Evolutionary conservation across 1,284 basidiomycete species (phyloP).

Genomic region (Kwoniella shivajii): DNA sequence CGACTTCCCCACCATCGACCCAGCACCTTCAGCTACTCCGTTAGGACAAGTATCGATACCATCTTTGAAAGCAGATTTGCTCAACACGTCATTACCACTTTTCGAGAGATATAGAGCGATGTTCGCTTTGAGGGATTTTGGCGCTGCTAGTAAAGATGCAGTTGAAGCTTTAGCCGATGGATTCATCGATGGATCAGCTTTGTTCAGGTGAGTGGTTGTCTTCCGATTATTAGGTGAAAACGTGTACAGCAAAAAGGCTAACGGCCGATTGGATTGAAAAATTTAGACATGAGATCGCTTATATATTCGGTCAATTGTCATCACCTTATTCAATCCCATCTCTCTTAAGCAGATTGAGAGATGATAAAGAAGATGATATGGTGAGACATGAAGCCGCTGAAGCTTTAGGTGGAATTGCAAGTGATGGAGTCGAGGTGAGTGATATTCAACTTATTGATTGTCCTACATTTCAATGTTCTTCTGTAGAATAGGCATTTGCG

Average conservation of each 20-base stretch:
- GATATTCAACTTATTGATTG: background rate
- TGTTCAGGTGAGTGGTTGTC: conserved; percentile 74
- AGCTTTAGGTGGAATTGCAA: conserved; percentile 93
- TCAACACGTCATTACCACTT: conserved; percentile 71
- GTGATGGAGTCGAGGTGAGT: conserved; percentile 62
- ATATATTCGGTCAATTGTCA: conserved; percentile 95
- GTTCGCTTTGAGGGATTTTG: conserved; percentile 94
- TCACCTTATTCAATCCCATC: conserved; percentile 86
- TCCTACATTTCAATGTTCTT: background rate
- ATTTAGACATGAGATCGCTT: conserved; percentile 89
- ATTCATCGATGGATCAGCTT: conserved; percentile 79
- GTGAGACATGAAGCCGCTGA: conserved; percentile 99
- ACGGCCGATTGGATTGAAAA: background rate
- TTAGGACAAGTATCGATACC: conserved; percentile 38
- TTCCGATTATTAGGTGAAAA: background rate
- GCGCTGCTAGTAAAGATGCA: conserved; percentile 63
- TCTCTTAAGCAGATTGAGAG: conserved; percentile 74
- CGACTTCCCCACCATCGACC: conserved; percentile 88
- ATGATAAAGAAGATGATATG: conserved; percentile 86
- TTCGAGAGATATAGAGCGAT: conserved; percentile 97
- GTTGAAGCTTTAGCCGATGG: conserved; percentile 89
- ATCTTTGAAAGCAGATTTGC: conserved; percentile 66
- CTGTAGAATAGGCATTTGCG: background rate
- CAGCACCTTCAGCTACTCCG: conserved; percentile 67
- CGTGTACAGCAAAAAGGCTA: background rate